Base-by-base conservation (phyloP, 2,329 filamentous ascomycete genomes). In the Monilinia laxa region DNA sequence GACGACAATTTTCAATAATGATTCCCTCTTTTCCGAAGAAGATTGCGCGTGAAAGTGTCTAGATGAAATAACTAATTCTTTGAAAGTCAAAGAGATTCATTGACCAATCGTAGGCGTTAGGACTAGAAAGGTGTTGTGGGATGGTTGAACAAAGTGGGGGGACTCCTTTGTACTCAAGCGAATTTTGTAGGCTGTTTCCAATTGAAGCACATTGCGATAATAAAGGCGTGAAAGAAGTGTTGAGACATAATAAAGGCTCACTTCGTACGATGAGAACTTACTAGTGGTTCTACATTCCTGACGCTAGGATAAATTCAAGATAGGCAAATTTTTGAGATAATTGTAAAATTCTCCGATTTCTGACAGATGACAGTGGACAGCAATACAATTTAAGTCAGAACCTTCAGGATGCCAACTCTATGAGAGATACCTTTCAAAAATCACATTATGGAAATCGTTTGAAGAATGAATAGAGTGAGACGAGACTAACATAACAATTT, bases 181-280 rank as follows among this genome's bases (percentile, higher is more conserved):
- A 52, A 62, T 40, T 47, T 51, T 51, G 45, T 62, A 62, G 53
- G 58, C 58, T 62, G 45, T 20, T 62, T 51, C 31, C 42, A 60
- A 38, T 51, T 12, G 2, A 51, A 38, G 47, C 10, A 51, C 10
- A n/a, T 12, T 20, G 45, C 1, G 3, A 11, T 2, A 51, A 60
- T 14, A 60, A 60, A 60, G 58, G 20, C 7, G 7, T 38, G 9
- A 38, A 25, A 60, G 23, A 18, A 51, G 45, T 11, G 12, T 23
- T 45, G 55, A 58, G n/a, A 38, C 28, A 51, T 16, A 25, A 51
- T 11, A 2, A 25, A 18, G 10, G 35, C 14, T 51, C 10, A 3
- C 14, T 18, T 49, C 4, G 23, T 20, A 49, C 3, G n/a, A 1
- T 20, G 35, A 38, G 31, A 38, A 23, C 20, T 1, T 55, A n/a